Conservation (phyloP, 441 rosid genomes). For the Jatropha multifida region DNA sequence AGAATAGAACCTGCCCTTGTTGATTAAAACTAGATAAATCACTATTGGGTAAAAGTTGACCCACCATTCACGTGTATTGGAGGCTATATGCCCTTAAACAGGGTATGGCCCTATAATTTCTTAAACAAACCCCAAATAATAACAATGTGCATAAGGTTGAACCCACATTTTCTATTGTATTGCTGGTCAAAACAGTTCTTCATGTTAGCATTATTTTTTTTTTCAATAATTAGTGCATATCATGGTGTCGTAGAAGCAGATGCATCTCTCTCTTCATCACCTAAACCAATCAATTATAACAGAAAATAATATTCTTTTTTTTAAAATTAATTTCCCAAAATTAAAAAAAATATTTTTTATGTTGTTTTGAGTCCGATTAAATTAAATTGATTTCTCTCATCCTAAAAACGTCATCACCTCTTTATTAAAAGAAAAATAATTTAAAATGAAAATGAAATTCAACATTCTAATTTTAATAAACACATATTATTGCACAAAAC, state of each 20-base stretch:
- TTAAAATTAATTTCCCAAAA: too few species aligned
- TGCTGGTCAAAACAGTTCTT: conserved; percentile 12
- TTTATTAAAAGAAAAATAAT: too few species aligned
- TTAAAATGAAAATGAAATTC: too few species aligned
- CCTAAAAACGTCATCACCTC: too few species aligned
- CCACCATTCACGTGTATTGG: conserved; percentile 23
- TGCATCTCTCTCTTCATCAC: conserved; percentile 20
- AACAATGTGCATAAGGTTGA: background rate
- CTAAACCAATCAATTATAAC: background rate
- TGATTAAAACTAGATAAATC: background rate
- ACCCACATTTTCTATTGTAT: conserved; percentile 10
- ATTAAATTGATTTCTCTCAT: too few species aligned
- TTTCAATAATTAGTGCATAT: background rate
- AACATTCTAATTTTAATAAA: too few species aligned
- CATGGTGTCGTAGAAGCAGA: conserved; percentile 26
- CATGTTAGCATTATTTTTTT: background rate
- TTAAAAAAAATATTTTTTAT: too few species aligned
- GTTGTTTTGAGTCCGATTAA: too few species aligned
- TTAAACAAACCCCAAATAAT: conserved; percentile 4
- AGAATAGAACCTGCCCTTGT: background rate
- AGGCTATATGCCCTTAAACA: background rate
- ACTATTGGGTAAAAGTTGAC: background rate
- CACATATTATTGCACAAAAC: background rate
- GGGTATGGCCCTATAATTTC: background rate
- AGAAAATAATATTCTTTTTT: too few species aligned